phyloP scores from a whole-genome alignment of 2,329 filamentous ascomycete species.

The Xylariomycetidae sp. region DNA sequence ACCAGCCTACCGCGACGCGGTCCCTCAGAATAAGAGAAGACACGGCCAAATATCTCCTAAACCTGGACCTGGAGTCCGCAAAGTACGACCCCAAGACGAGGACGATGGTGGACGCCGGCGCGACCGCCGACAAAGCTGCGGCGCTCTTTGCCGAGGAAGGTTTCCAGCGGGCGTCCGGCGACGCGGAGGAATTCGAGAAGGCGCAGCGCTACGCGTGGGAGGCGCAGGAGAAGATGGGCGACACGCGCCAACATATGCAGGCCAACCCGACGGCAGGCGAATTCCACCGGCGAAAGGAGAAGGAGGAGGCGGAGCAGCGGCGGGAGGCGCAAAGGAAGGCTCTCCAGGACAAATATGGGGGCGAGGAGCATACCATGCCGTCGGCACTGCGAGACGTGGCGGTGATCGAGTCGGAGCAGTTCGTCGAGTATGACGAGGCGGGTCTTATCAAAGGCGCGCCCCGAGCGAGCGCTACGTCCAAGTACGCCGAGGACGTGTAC shows the following conservation, averaged over 20 bases:
- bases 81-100: constrained; percentile 97
- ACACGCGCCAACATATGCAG: constrained; percentile 82
- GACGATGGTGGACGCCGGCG: constrained; percentile 81
- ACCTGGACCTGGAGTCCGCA: constrained; percentile 91
- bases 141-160: constrained; percentile 87
- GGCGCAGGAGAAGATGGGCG: constrained; percentile 75
- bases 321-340: constrained; percentile 64
- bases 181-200: constrained; percentile 86
- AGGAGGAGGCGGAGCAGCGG: constrained; percentile 66
- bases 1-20: constrained; percentile 84
- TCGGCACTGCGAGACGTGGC: constrained; percentile 61
- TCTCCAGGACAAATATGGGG: constrained; percentile 79
- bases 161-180: constrained; percentile 82
- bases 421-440: constrained; percentile 90
- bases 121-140: constrained; percentile 73
- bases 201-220: constrained; percentile 95
- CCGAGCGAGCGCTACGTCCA: constrained; percentile 73
- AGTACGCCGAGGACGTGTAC: constrained; percentile 83
- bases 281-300: constrained; percentile 73
- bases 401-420: constrained; percentile 76
- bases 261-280: constrained; percentile 95
- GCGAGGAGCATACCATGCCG: constrained; percentile 53
- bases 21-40: constrained; percentile 92
- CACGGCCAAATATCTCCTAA: constrained; percentile 93
- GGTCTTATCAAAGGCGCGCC: constrained; percentile 86